phyloP scores from a whole-genome alignment of 2,329 filamentous ascomycete species.

The Clarireedia hainanense region DNA sequence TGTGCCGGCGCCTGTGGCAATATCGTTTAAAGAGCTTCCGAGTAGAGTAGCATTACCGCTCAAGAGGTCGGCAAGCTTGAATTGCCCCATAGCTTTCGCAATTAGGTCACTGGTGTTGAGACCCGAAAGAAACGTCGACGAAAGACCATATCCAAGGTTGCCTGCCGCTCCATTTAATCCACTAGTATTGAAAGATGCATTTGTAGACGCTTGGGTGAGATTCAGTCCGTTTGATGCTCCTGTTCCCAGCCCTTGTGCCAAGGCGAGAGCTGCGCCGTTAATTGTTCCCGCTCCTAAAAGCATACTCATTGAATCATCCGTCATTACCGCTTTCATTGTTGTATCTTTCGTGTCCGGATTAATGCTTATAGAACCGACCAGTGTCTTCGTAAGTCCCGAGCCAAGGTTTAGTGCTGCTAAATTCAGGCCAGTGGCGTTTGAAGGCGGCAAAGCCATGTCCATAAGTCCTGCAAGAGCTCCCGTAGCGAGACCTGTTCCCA shows the following conservation, averaged over 20 bases:
- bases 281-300: background rate
- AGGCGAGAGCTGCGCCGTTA: background rate
- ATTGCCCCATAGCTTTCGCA: background rate
- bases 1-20: background rate
- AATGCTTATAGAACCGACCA: background rate
- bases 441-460: background rate
- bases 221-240: constrained; percentile 10
- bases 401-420: background rate
- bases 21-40: background rate
- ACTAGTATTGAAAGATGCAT: constrained; percentile 1
- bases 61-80: background rate
- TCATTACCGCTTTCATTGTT: background rate
- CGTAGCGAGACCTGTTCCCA: background rate
- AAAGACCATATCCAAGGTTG: constrained; percentile 10
- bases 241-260: constrained; percentile 10
- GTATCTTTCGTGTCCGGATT: background rate
- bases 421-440: background rate
- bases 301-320: background rate
- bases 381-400: background rate
- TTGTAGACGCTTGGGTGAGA: constrained; percentile 2
- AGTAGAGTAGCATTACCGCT: background rate
- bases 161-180: constrained; percentile 12
- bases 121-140: constrained; percentile 1
- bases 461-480: background rate
- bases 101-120: background rate